Evolutionary conservation across 1,284 basidiomycete species (phyloP), one percentile per base, ranked within the genome.

Genomic region (Hemileia vastatrix): DNA sequence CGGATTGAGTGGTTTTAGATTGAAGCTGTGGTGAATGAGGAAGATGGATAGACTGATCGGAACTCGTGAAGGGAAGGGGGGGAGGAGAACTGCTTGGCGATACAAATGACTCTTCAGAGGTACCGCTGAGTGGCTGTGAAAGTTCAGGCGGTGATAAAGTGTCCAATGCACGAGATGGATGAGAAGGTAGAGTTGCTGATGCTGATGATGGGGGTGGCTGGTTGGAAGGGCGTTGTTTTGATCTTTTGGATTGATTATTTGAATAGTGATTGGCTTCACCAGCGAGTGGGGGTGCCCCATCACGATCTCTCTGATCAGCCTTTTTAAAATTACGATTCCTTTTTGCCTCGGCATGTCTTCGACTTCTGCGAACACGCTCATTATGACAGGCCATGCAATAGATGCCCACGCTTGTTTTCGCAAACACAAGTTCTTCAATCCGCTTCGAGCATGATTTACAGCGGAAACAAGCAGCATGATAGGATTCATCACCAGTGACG

Each of bases 331-430:
- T 50, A 9, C 53, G 68, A 54, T 77, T 80, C 57, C 79, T 79
- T 71, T 83, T 83, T 27, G 80, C 81, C 78, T 96, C 90, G 1
- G 89, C 87, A 75, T 96, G 90, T 66, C 88, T 84, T 67, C 90
- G 79, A 68, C 90, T 91, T 67, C 89, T 83, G 31, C 90, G 90
- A 73, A 97, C 94, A 61, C 95, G 86, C 66, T 96, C 89, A 77
- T 93, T 95, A 76, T 98, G 95, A 72, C 94, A 98, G 57, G 85
- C 53, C 93, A 97, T 96, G 76, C 94, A 98, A 77, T 98, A 98
- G 67, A 98, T 97, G 54, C 95, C 94, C 72, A 96, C 90, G 66
- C 86, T 90, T 0, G 95, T 98, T 80, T 97, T 98, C 60, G 94
- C 95, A 71, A 97, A 98, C 62, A 97, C 90, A 57, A 98, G 84